Base-by-base conservation (phyloP, 805 yeast genomes). In the Pichia occidentalis region DNA sequence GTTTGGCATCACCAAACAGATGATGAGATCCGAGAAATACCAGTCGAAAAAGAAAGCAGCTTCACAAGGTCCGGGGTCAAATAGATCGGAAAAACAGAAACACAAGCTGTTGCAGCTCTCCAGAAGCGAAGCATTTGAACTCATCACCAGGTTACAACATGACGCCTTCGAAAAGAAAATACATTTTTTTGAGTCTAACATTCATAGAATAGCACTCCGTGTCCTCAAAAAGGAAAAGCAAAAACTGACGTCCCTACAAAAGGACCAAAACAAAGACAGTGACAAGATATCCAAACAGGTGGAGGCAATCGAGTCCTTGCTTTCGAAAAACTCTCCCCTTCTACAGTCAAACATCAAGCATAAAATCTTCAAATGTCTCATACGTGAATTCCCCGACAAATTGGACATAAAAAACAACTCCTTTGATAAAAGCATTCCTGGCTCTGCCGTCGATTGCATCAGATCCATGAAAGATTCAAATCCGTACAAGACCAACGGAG, bases 101-200 rank as follows among this genome's bases (percentile, higher is more conserved):
- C 68, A 68, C 43, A 53, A 67, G 34, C 46, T 69, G 34, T 57
- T 67, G 38, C 45, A 47, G 17, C 36, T 59, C 21, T 43, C 63
- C 5, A 56, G 56, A 39, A 60, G 61, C 10, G 73, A 68, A 4
- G 81, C 79, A 1, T 42, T 58, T 19, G 39, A 43, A 11, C 68
- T 66, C 56, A 77, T 79, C 9, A 47, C 51, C 5, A 61, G 64
- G 1, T 55, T 75, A 33, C 72, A 75, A 47, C 28, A 46, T 2
- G 71, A 67, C 21, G 54, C 67, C 5, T 71, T 75, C 43, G 63
- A 58, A 6, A 67, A 70, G 32, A 78, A 79, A 48, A 61, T 65
- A 34, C 72, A 73, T 48, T 31, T 33, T 17, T 14, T 43, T 6
- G 41, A 43, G 23, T 32, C 19, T 7, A 67, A 70, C 7, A 59